Conservation (phyloP, 2,329 filamentous ascomycete species). For the Arthroderma sp. region DNA sequence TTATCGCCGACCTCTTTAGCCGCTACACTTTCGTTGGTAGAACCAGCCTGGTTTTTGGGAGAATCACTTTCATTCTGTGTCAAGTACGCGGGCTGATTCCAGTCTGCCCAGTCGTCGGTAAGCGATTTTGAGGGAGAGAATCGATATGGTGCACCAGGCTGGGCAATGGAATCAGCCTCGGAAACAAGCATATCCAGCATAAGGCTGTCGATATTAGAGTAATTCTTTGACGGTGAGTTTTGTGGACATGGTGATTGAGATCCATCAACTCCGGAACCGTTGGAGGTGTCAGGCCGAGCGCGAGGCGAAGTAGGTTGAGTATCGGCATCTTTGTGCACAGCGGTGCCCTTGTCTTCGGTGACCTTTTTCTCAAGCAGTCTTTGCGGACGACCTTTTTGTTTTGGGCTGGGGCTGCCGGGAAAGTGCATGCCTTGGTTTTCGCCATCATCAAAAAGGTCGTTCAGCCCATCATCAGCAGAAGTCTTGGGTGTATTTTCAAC, state of each 20-base stretch:
- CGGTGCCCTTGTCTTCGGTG: not conserved
- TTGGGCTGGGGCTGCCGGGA: conserved; percentile 39
- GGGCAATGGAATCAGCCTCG: conserved; percentile 16
- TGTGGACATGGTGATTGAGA: no score
- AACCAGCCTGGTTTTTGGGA: not conserved
- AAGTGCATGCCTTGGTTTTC: conserved; percentile 38
- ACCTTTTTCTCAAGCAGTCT: not conserved
- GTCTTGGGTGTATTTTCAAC: conserved; percentile 45
- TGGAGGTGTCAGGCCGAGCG: no score
- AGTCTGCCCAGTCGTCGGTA: conserved; percentile 23
- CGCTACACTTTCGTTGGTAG: no score
- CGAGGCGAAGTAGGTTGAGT: not conserved
- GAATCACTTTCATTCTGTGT: conserved; percentile 14
- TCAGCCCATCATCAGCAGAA: conserved; percentile 42
- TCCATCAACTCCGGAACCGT: no score
- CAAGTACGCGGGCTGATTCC: conserved; percentile 24
- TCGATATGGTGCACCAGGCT: conserved; percentile 18
- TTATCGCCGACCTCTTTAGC: no score
- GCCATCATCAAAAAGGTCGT: conserved; percentile 49
- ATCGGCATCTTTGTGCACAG: not conserved
- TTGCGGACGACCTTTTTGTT: conserved; percentile 26
- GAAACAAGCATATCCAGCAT: conserved; percentile 26
- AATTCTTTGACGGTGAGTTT: no score
- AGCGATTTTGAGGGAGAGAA: conserved; percentile 17
- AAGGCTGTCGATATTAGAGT: conserved; percentile 20